Conservation (phyloP, 768 basidiomycete genomes). For the Boletus patriciae region DNA sequence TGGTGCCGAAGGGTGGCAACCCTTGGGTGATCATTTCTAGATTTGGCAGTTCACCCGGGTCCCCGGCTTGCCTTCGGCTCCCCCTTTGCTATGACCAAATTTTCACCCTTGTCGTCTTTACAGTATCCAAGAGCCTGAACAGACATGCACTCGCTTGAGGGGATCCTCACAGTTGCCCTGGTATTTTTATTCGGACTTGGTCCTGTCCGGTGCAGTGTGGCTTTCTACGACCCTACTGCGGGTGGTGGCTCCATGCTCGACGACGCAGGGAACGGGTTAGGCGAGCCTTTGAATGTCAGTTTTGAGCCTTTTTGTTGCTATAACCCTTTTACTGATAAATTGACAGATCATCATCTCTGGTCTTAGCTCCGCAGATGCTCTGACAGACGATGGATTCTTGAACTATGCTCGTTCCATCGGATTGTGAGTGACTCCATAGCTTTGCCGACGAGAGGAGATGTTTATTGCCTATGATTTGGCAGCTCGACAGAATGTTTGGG, state of each 20-base stretch:
- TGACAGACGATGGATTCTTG: constrained; percentile 53
- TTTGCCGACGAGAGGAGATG: background rate
- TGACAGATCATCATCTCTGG: constrained; percentile 62
- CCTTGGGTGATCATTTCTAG: no score
- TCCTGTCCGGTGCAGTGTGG: constrained; percentile 12
- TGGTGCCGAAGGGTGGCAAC: no score
- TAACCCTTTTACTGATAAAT: background rate
- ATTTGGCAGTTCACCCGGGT: no score
- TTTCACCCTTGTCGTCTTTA: no score
- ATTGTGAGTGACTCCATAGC: constrained; percentile 44
- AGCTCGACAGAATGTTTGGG: constrained; percentile 42
- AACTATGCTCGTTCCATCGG: constrained; percentile 62
- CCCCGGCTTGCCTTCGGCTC: no score
- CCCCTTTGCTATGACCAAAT: no score
- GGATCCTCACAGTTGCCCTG: background rate
- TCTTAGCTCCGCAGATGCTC: constrained; percentile 54
- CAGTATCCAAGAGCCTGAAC: no score
- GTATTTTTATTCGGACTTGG: constrained; percentile 1
- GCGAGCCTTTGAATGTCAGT: constrained; percentile 44
- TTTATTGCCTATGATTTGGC: constrained; percentile 16
- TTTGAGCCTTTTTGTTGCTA: background rate
- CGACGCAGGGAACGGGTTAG: constrained; percentile 39
- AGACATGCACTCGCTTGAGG: background rate
- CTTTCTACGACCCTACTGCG: constrained; percentile 37
- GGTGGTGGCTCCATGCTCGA: constrained; percentile 47